phyloP scores from a whole-genome alignment of 31 red algal species.

The Odonthalia washingtoniensis region DNA sequence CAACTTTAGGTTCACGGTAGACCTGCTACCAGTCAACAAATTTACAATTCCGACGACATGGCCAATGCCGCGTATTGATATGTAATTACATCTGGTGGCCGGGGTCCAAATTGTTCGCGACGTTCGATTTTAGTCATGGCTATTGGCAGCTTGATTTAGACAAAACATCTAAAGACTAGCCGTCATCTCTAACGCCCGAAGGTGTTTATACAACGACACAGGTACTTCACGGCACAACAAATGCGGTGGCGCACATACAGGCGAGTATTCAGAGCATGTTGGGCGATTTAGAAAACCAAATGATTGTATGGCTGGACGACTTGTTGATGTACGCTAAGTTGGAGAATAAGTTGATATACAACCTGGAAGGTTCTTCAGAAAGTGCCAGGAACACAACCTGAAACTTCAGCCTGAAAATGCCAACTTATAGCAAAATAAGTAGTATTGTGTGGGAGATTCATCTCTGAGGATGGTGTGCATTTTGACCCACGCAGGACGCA shows the following conservation, averaged over 20 bases:
- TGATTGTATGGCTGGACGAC: neutral
- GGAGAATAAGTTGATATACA: neutral
- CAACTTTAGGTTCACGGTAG: neutral
- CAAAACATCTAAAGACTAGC: constrained; percentile 19
- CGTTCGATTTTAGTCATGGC: neutral
- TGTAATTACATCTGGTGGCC: neutral
- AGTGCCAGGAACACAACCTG: neutral
- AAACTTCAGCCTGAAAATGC: neutral
- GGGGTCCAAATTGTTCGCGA: neutral
- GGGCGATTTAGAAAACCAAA: neutral
- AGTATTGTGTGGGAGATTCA: neutral
- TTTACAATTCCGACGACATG: neutral
- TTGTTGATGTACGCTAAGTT: neutral
- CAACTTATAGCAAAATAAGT: neutral
- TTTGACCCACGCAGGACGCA: too few species aligned
- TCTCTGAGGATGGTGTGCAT: too few species aligned
- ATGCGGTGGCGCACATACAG: constrained; percentile 31
- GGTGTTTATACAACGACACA: constrained; percentile 7
- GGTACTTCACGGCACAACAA: constrained; percentile 32
- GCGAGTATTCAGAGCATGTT: neutral
- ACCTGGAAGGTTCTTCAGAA: neutral
- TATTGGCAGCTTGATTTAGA: constrained; percentile 33
- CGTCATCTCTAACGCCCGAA: neutral
- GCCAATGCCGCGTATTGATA: constrained; percentile 14
- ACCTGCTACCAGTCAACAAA: neutral